phyloP scores from a whole-genome alignment of 495 filamentous ascomycete species.

The Viridothelium virens region DNA sequence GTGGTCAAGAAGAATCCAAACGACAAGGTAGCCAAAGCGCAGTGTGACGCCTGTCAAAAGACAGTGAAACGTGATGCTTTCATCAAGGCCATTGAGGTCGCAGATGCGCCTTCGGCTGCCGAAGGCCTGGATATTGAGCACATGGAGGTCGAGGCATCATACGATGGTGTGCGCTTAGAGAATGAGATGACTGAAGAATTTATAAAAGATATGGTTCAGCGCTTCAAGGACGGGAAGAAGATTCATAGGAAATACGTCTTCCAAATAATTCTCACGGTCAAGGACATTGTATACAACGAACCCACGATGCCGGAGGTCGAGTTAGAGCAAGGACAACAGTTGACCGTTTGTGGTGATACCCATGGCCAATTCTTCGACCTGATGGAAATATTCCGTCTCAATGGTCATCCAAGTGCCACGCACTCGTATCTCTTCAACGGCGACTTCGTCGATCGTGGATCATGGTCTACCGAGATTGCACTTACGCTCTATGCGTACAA shows the following conservation, averaged over 20 bases:
- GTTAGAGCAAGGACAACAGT: slow-evolving; percentile 61
- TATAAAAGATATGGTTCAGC: slow-evolving; percentile 88
- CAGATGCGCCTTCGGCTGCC: slow-evolving; percentile 81
- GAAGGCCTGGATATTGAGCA: slow-evolving; percentile 81
- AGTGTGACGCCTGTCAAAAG: slow-evolving; percentile 86
- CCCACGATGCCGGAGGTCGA: slow-evolving; percentile 95
- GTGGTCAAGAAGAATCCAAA: slow-evolving; percentile 77
- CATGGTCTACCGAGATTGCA: slow-evolving; percentile 95
- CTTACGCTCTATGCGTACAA: slow-evolving; percentile 94
- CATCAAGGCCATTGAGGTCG: slow-evolving; percentile 87
- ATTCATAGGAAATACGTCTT: slow-evolving; percentile 95
- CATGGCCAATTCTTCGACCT: slow-evolving; percentile 99
- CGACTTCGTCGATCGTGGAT: slow-evolving; percentile 96
- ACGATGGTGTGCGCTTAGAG: slow-evolving; percentile 75
- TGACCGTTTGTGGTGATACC: slow-evolving; percentile 97
- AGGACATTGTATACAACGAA: slow-evolving; percentile 81
- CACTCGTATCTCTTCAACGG: slow-evolving; percentile 98
- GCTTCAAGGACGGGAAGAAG: slow-evolving; percentile 94
- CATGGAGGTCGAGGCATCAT: slow-evolving; percentile 71
- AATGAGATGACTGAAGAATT: slow-evolving; percentile 92
- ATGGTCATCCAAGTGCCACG: slow-evolving; percentile 72
- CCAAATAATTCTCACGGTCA: slow-evolving; percentile 85
- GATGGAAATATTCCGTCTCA: slow-evolving; percentile 89
- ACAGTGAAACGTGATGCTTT: slow-evolving; percentile 84
- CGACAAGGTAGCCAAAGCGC: slow-evolving; percentile 85